A percentile compares a stretch with the other conserved stretches of the same genome.
Conservation (phyloP, 2,329 filamentous ascomycete species). For the Myriangium duriaei region DNA sequence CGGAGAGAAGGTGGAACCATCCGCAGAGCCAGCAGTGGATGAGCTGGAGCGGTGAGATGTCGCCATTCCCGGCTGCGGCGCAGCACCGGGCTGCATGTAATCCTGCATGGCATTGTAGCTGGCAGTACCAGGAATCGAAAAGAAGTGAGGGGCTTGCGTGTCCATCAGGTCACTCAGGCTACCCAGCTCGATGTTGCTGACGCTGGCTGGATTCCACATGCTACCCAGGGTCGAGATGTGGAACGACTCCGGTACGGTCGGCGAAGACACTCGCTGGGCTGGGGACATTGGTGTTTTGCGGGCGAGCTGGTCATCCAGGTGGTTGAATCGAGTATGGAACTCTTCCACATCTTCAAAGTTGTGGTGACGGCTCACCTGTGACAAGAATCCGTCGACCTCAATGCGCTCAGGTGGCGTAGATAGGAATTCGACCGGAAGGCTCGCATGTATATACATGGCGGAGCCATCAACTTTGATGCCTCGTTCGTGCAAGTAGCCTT, state of each 20-base stretch:
- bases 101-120: conserved; percentile 5
- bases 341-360: conserved; percentile 10
- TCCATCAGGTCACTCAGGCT: conserved; percentile 5
- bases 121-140: conserved; percentile 7
- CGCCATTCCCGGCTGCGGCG: neutral
- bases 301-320: conserved; percentile 10
- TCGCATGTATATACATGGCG: conserved; percentile 47
- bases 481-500: conserved; percentile 54
- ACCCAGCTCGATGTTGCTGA: conserved; percentile 6
- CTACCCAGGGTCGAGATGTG: neutral
- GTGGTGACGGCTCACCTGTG: neutral
- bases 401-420: conserved; percentile 2
- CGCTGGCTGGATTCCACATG: conserved; percentile 4
- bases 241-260: conserved; percentile 1
- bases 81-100: neutral
- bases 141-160: conserved; percentile 5
- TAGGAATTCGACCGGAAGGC: conserved; percentile 33
- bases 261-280: neutral
- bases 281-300: conserved; percentile 1
- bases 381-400: neutral
- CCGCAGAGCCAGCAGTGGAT: neutral
- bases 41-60: neutral
- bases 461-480: conserved; percentile 50
- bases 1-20: neutral
- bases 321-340: conserved; percentile 13